phyloP scores from a whole-genome alignment of 768 basidiomycete species.

The Psilocybe azurescens region DNA sequence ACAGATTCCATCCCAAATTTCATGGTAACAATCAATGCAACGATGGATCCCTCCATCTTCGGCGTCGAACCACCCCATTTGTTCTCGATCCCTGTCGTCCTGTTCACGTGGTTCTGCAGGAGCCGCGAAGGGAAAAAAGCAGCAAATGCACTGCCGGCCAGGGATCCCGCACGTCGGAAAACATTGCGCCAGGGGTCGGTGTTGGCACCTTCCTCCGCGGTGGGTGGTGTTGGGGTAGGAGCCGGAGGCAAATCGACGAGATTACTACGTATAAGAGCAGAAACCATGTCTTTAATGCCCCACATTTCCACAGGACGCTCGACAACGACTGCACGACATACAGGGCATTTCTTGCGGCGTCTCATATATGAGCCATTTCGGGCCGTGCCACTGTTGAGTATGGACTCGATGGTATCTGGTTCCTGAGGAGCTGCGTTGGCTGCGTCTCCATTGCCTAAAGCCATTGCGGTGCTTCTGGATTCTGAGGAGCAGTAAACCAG shows the following conservation, averaged over 20 bases:
- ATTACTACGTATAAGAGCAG: conserved; percentile 54
- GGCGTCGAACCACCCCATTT: conserved; percentile 69
- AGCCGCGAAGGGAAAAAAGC: conserved; percentile 2
- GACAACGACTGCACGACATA: conserved; percentile 66
- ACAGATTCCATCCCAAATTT: conserved; percentile 76
- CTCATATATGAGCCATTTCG: conserved; percentile 51
- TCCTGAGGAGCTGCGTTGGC: neutral
- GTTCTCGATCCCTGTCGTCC: conserved; percentile 35
- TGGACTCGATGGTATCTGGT: conserved; percentile 18
- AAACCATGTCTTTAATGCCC: conserved; percentile 70
- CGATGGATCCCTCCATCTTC: conserved; percentile 80
- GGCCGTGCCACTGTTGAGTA: conserved; percentile 44
- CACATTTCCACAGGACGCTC: conserved; percentile 76
- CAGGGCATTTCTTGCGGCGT: conserved; percentile 73
- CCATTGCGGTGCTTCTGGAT: conserved; percentile 28
- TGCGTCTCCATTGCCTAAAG: conserved; percentile 40
- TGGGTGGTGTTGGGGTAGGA: conserved; percentile 21
- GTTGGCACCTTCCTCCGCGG: conserved; percentile 29
- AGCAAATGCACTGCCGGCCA: neutral
- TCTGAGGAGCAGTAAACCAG: conserved; percentile 67
- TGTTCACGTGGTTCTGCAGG: conserved; percentile 17
- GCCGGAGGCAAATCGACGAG: conserved; percentile 43
- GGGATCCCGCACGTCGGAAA: conserved; percentile 42
- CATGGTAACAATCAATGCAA: conserved; percentile 78
- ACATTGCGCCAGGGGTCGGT: conserved; percentile 72